These are phyloP conservation scores for Tylopilus sp. DNA, from an alignment of 768 basidiomycete genomes.

Conservation along the genomic window DNA sequence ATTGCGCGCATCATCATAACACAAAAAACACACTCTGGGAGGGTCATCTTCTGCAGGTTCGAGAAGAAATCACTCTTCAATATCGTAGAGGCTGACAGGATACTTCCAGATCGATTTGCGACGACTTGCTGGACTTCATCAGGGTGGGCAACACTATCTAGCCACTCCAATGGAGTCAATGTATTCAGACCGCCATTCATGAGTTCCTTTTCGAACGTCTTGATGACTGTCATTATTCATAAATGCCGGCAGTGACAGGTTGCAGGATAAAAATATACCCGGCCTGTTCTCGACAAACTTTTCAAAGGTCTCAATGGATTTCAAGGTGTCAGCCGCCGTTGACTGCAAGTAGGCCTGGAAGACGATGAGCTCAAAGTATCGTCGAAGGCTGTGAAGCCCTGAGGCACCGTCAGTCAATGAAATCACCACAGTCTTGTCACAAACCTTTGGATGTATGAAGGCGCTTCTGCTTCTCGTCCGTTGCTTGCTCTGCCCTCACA, in stretches of 20 bases:
- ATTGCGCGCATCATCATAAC: not conserved
- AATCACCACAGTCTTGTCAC: constrained; percentile 3
- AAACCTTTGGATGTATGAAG: constrained; percentile 68
- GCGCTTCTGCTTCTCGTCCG: constrained; percentile 67
- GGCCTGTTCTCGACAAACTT: constrained; percentile 81
- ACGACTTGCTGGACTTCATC: constrained; percentile 92
- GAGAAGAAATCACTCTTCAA: constrained; percentile 95
- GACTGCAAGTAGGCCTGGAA: constrained; percentile 90
- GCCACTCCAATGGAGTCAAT: constrained; percentile 77
- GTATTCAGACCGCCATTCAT: constrained; percentile 72
- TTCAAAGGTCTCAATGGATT: constrained; percentile 73
- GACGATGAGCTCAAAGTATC: constrained; percentile 82
- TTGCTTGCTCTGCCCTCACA: constrained; percentile 69
- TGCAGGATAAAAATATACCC: constrained; percentile 42
- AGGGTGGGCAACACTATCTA: constrained; percentile 73
- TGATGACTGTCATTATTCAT: constrained; percentile 62
- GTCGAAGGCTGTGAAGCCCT: constrained; percentile 78
- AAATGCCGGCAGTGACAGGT: not conserved
- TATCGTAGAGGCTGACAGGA: constrained; percentile 89
- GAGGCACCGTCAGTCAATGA: constrained; percentile 8
- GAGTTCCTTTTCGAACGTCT: constrained; percentile 92
- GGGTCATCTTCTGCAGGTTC: constrained; percentile 92
- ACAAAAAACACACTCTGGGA: constrained; percentile 70
- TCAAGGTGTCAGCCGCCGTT: constrained; percentile 74
- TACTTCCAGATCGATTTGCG: constrained; percentile 75